Percentiles rank a stretch among this genome's conserved stretches.
These are phyloP conservation scores for Citropsis articulata DNA, from an alignment of 345 rosid species.

Conservation along the genomic window DNA sequence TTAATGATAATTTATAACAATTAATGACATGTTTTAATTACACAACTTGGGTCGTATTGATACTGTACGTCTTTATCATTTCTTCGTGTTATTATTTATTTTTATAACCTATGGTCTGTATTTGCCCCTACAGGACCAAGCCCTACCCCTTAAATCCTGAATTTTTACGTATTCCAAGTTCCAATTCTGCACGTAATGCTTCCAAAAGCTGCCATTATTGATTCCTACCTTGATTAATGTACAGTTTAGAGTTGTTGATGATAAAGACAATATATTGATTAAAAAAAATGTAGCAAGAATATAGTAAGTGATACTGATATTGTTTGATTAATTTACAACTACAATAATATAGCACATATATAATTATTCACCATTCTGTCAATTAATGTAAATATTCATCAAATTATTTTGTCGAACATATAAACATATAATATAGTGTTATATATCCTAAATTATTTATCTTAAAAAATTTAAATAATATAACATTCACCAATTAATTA, in stretches of 20 bases:
- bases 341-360: too few species aligned
- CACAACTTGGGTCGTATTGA: neutral
- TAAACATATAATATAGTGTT: too few species aligned
- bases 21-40: neutral
- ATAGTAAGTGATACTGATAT: too few species aligned
- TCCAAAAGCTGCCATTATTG: neutral
- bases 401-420: too few species aligned
- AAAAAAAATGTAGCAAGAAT: neutral
- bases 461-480: too few species aligned
- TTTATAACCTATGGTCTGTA: neutral
- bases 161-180: constrained; percentile 17
- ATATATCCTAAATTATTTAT: too few species aligned
- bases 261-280: neutral
- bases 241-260: neutral
- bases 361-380: too few species aligned
- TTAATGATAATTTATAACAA: neutral
- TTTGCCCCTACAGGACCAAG: constrained; percentile 24
- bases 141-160: constrained; percentile 26
- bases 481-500: too few species aligned
- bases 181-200: constrained; percentile 19
- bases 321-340: too few species aligned
- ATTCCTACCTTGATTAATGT: neutral
- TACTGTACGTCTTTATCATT: constrained; percentile 3
- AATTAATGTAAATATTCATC: too few species aligned
- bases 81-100: neutral